Base-by-base conservation (phyloP, 2,329 filamentous ascomycete genomes). In the Paraphaeosphaeria sporulosa region DNA sequence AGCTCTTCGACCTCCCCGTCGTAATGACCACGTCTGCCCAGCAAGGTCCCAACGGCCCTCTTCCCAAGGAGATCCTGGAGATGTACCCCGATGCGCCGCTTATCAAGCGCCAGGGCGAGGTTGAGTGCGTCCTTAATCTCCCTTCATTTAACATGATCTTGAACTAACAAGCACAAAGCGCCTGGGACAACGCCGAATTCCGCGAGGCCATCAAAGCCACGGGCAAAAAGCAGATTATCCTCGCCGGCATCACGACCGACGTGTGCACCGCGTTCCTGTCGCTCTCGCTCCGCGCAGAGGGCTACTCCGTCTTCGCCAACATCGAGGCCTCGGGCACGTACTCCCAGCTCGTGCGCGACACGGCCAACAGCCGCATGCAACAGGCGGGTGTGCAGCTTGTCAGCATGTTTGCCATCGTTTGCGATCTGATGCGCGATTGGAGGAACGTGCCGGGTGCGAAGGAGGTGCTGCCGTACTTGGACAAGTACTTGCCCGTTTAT, bases 181-280 rank as follows among this genome's bases (percentile, higher is more conserved):
- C 90, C 2, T 92, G 89, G 90, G 91, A 93, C 72, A 92, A 91
- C 67, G 66, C 83, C 2, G 85, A 90, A 0, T 92, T 93, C 80
- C 84, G 84, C 38, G 81, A 81, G 1, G 90, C 90, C 1, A 83
- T 93, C 62, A 78, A 83, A 64, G 89, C 88, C 1, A 85, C 89
- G 4, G 85, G 85, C 59, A 88, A 87, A 74, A 87, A 83, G 32
- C 91, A 93, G 74, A 80, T 93, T 68, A 90, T 93, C 70, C 76
- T 94, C 17, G 89, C 82, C 2, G 90, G 90, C 8, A 91, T 93
- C 68, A 84, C 86, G 2, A 93, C 90, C 0, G 90, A 93, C 73
- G 90, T 93, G 60, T 92, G 89, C 83, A 91, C 89, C 23, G 82
- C 90, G 0, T 93, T 93, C 81, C 83, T 91, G 6, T 88, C 90